Base-by-base conservation (phyloP, 1,139 yeast species). In the Meyerozyma guilliermondii region DNA sequence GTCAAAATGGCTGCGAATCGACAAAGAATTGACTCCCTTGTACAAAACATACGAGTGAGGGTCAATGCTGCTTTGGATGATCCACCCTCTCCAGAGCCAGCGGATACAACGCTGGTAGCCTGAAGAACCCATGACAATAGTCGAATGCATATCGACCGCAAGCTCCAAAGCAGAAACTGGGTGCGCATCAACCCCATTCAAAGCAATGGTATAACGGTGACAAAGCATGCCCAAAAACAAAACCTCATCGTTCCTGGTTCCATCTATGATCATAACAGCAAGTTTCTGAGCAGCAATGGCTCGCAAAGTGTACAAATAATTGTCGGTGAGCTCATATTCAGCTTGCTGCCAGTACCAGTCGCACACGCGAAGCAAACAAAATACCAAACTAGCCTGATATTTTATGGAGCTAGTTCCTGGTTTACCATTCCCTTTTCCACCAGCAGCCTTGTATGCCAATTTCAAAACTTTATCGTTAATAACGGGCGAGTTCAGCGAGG, bases 21-120 rank as follows among this genome's bases (percentile, higher is more conserved):
- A 67, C 5, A 80, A 70, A 23, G 83, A 78, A 1, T 81, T 72
- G 16, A 80, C 77, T 2, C 80, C 81, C 44, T 73, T 74, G 59
- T 83, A 87, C 47, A 82, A 56, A 29, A 80, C 82, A 53, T 84
- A 88, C 17, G 80, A 76, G 29, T 79, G 76, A 8, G 94, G 88
- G 55, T 86, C 87, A 14, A 60, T 62, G n/a, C 80, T 76, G 33
- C 85, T 77, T 62, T 87, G 96, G 38, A 85, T 74, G 47, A 88
- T 85, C 95, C 96, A 87, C 17, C 96, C 96, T 46, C 91, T 69
- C 96, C 96, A 88, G 42, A 88, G 63, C 95, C 96, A 88, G 52
- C 83, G 81, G 56, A 87, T 77, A 65, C 96, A 87, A 45, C 95
- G 68, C 61, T 88, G 96, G 60, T 80, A 88, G 0, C 96, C 96